Evolutionary conservation across 164 flowering plant genomes (phyloP).

Genomic region (Akebia trifoliata): DNA sequence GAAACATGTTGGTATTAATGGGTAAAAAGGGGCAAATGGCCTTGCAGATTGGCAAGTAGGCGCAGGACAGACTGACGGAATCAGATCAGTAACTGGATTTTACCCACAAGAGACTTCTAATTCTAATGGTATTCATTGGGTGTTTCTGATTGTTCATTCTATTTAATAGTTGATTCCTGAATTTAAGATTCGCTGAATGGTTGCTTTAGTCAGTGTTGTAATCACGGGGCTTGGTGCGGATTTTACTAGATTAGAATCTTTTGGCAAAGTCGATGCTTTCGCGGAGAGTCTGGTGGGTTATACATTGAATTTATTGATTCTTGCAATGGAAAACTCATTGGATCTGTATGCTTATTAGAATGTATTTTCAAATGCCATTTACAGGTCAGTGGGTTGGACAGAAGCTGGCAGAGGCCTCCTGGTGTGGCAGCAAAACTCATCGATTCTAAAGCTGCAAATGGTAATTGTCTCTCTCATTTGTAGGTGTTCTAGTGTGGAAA

Average conservation of each 20-base stretch:
- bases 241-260: conserved; percentile 87
- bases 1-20: not conserved
- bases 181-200: conserved; percentile 8
- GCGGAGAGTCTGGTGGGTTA: conserved; percentile 74
- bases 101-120: conserved; percentile 58
- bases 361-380: not conserved
- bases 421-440: conserved; percentile 86
- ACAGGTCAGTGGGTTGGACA: conserved; percentile 84
- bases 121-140: conserved; percentile 56
- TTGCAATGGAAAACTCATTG: too few species aligned
- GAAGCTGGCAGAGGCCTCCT: conserved; percentile 95
- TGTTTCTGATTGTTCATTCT: conserved; percentile 6
- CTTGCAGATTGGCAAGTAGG: conserved; percentile 84
- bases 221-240: conserved; percentile 91
- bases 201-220: conserved; percentile 66
- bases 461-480: conserved; percentile 29
- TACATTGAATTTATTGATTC: not conserved
- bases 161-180: conserved; percentile 1
- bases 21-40: not conserved
- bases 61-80: conserved; percentile 58
- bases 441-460: conserved; percentile 58
- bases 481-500: too few species aligned
- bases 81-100: conserved; percentile 73
- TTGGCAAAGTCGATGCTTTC: conserved; percentile 87
- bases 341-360: not conserved